Conservation (phyloP, 2,329 filamentous ascomycete species). For the Orbilia quercus region DNA sequence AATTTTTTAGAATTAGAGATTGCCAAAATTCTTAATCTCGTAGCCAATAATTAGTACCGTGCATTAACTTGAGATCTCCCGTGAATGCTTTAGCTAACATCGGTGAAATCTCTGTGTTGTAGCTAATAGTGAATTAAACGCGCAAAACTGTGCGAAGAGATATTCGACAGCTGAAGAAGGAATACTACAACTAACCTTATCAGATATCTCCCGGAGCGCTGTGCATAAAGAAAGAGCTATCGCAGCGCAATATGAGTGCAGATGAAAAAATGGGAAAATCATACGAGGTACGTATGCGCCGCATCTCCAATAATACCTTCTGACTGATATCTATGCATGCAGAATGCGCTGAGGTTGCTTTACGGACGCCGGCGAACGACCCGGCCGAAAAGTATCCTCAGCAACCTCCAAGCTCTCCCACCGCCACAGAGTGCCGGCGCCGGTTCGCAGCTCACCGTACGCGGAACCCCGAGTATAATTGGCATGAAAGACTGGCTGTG, state of each 20-base stretch:
- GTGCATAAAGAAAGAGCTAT: not conserved
- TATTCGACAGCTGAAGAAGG: too few relatives aligned
- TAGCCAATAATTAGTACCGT: too few relatives aligned
- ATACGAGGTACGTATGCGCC: constrained; percentile 1
- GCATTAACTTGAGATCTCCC: too few relatives aligned
- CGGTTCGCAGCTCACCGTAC: not conserved
- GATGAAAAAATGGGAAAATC: constrained; percentile 9
- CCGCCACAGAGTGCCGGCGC: not conserved
- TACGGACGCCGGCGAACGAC: not conserved
- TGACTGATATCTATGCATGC: not conserved
- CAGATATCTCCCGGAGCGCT: too few relatives aligned
- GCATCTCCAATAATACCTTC: not conserved
- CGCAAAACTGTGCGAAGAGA: too few relatives aligned
- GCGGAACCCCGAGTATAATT: constrained; percentile 14
- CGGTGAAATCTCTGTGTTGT: too few relatives aligned
- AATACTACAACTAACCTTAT: too few relatives aligned
- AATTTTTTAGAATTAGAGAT: too few relatives aligned
- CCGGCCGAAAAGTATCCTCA: not conserved
- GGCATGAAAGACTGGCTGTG: constrained; percentile 23
- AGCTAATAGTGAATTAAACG: too few relatives aligned
- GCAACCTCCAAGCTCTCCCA: not conserved
- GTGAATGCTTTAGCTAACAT: too few relatives aligned
- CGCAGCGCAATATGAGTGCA: constrained; percentile 2
- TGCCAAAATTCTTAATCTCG: too few relatives aligned
- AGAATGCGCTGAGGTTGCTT: constrained; percentile 4